Percentiles rank a stretch among this genome's conserved stretches.
Evolutionary conservation across 768 basidiomycete species (phyloP).

Genomic region (Kwoniella sp.): DNA sequence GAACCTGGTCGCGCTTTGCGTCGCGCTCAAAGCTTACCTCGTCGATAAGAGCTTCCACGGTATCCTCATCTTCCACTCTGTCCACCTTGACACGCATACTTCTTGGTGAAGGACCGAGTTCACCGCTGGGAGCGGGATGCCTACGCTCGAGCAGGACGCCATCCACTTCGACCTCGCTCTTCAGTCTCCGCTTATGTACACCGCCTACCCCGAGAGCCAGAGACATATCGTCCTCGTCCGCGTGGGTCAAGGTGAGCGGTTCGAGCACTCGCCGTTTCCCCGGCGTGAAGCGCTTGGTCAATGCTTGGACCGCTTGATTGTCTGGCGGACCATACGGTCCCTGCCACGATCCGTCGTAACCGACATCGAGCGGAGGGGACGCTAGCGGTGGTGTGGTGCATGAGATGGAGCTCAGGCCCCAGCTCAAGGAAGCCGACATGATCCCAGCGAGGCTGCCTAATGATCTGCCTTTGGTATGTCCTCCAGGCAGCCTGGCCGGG

Average conservation of each 20-base stretch:
- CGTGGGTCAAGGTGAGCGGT: constrained; percentile 13
- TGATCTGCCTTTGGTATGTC: constrained; percentile 25
- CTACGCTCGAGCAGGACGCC: constrained; percentile 3
- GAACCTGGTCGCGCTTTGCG: too few species aligned
- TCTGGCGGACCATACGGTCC: too few species aligned
- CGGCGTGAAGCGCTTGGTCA: constrained; percentile 19
- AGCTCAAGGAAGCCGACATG: constrained; percentile 19
- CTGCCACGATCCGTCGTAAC: too few species aligned
- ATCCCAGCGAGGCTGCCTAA: constrained; percentile 28
- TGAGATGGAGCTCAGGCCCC: constrained; percentile 6
- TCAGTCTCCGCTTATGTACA: constrained; percentile 23
- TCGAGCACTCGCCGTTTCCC: constrained; percentile 26
- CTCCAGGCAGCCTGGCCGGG: not conserved
- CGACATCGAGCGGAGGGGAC: not conserved
- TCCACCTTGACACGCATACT: not conserved
- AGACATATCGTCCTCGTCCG: not conserved
- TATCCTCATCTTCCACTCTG: constrained; percentile 4
- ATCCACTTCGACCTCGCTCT: constrained; percentile 30
- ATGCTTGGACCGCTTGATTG: constrained; percentile 17
- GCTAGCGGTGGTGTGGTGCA: not conserved
- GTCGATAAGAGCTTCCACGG: constrained; percentile 3
- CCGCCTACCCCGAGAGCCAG: not conserved
- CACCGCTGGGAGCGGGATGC: too few species aligned
- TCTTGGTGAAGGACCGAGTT: not conserved
- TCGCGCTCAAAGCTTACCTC: too few species aligned